Base-by-base conservation (phyloP, 768 basidiomycete genomes). In the Leccinellum luteum region DNA sequence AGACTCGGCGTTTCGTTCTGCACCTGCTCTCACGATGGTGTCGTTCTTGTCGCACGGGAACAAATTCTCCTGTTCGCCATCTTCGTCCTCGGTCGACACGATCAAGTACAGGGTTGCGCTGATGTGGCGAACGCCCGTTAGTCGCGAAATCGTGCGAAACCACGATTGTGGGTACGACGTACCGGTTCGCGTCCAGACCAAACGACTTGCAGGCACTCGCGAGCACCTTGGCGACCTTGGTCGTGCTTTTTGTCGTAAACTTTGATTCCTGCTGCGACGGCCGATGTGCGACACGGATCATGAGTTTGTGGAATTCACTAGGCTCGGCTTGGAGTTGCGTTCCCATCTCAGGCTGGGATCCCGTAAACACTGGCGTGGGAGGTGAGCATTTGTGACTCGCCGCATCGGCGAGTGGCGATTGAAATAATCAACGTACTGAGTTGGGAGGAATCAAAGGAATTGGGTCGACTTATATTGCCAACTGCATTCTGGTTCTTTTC, bases 261-360 rank as follows among this genome's bases (percentile, higher is more conserved):
- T 72, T 73, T 12, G 72, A 62, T 50, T 72, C 69, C 50, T 73
- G 72, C 41, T 58, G 58, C 7, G 73, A 64, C 0, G 61, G 51
- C 9, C 64, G 71, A 44, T 72, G 71, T 32, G 69, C 65, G 30
- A 74, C 69, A 15, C 71, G 73, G n/a, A 72, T 67, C 58, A 62
- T 59, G 34, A 71, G 43, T 32, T 65, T 69, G 2, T 59, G 57
- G 9, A 3, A 44, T 12, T 64, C 61, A 4, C 31, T 44, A 0
- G 54, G 38, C 25, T 58, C 66, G 52, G 12, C 19, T 30, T 44
- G 63, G 6, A 52, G 38, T 25, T 38, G 60, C 0, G 52, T 4
- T 47, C 14, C 41, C 5, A 35, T 12, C 21, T 55, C 59, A 21
- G 54, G 0, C 32, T 59, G 55, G 10, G 61, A 21, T 45, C 65